Evolutionary conservation across 1,139 yeast genomes (phyloP).

Genomic region (Pichia sp.): DNA sequence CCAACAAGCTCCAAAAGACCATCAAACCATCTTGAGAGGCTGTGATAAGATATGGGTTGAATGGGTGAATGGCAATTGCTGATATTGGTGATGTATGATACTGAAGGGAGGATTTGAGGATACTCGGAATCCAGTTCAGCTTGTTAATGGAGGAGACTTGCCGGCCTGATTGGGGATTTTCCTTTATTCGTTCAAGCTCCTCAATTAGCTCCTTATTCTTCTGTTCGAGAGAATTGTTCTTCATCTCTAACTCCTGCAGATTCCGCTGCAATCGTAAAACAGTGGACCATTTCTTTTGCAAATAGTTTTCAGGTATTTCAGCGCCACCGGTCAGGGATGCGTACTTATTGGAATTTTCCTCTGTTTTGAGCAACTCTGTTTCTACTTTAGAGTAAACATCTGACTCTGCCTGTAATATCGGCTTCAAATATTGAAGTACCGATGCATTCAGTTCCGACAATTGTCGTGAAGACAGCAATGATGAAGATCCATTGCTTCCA

Average conservation of each 20-base stretch:
- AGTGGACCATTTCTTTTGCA: conserved; percentile 87
- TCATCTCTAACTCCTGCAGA: conserved; percentile 49
- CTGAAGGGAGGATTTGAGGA: conserved; percentile 41
- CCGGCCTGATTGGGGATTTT: neutral
- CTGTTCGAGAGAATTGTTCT: conserved; percentile 18
- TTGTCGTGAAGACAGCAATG: conserved; percentile 12
- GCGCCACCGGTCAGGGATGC: neutral
- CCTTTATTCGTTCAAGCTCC: neutral
- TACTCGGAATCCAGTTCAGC: conserved; percentile 64
- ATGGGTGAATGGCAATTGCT: conserved; percentile 66
- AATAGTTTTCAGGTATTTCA: conserved; percentile 35
- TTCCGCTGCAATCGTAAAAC: conserved; percentile 73
- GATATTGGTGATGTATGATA: conserved; percentile 59
- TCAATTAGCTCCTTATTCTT: conserved; percentile 14
- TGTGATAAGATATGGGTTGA: conserved; percentile 54
- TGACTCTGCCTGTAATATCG: conserved; percentile 4
- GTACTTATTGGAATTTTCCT: neutral
- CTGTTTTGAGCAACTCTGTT: neutral
- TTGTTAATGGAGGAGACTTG: conserved; percentile 20
- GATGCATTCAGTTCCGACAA: conserved; percentile 12
- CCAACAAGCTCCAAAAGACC: conserved; percentile 66
- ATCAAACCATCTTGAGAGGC: conserved; percentile 74
- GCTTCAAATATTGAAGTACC: conserved; percentile 15
- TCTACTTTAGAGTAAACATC: conserved; percentile 3
- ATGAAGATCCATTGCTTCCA: conserved; percentile 1